phyloP scores from a whole-genome alignment of 208 protist genomes.

The Phytomonas sp. region DNA sequence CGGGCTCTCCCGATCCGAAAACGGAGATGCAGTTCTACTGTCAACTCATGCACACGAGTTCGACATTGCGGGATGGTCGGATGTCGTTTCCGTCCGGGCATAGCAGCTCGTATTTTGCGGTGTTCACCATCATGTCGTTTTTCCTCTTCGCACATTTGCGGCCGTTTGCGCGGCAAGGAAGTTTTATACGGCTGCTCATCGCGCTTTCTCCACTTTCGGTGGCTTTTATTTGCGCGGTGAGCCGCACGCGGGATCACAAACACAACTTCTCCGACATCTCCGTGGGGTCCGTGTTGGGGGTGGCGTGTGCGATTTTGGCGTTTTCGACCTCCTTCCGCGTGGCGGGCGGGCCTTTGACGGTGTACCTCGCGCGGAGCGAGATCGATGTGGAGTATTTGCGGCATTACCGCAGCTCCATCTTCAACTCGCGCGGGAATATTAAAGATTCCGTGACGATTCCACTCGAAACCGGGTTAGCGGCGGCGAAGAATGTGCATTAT shows the following conservation, averaged over 20 bases:
- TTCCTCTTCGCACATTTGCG: conserved; percentile 62
- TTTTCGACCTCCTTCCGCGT: conserved; percentile 35
- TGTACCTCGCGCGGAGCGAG: conserved; percentile 28
- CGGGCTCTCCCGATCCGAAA: conserved; percentile 19
- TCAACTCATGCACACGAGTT: conserved; percentile 24
- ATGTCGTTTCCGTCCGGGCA: conserved; percentile 91
- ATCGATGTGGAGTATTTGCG: conserved; percentile 30
- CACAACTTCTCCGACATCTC: conserved; percentile 86
- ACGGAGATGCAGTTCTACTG: conserved; percentile 50
- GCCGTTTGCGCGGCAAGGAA: conserved; percentile 51
- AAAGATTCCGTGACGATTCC: too few species aligned
- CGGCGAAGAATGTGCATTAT: too few species aligned
- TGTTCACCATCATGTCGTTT: conserved; percentile 53
- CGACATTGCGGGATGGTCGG: conserved; percentile 52
- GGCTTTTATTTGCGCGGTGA: conserved; percentile 56
- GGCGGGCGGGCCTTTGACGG: conserved; percentile 19
- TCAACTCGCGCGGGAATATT: too few species aligned
- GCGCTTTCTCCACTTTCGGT: conserved; percentile 49
- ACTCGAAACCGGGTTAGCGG: too few species aligned
- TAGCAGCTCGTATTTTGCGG: conserved; percentile 74
- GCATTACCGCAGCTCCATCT: not conserved
- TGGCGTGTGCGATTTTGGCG: conserved; percentile 23
- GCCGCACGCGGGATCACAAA: conserved; percentile 78
- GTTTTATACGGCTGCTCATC: conserved; percentile 51
- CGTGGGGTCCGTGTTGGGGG: conserved; percentile 65